Evolutionary conservation across 192 early-diverging fungal genomes (phyloP), one percentile per base, ranked within the genome.

Genomic region (Paraglomus occultum): DNA sequence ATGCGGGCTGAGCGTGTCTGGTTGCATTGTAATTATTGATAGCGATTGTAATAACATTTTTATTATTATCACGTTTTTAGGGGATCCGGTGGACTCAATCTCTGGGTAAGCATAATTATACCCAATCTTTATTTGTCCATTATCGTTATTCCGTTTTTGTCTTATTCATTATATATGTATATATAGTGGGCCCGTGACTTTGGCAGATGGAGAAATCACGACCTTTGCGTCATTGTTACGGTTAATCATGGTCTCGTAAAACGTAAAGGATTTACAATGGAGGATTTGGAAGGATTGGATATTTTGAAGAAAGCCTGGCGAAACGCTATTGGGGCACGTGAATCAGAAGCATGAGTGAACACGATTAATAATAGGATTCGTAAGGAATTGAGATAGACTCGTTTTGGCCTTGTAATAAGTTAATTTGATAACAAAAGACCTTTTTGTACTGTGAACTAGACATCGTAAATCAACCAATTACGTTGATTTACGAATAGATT

Each of bases 121-220:
- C 39, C 22, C 51, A 23, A 52, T 31, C n/a, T 46, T 14, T 18
- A 8, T 23, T 12, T 64, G 11, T 39, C 14, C 51, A 18, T 20
- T 49, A 31, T 31, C n/a, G n/a, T n/a, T 8, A 52, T 65, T 50
- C 5, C 39, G 10, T 15, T 23, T 6, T 17, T 4, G 4, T 31
- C 51, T 39, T 9, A 38, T 38, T 7, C 12, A 53, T 67, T 49
- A 53, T 20, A 53, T 2, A 31, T 31, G 31, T 31, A 31, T n/a
- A 8, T 38, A 4, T 45, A 67, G 65, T 67, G 65, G 65, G 65
- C 65, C 12, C 44, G 46, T 23, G 65, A 67, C 53, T 43, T 67
- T 18, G 65, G 65, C 38, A 51, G 65, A n/a, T 67, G 65, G 65
- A 67, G 53, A 52, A 46, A 22, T 43, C 65, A 67, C 44, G 65